Evolutionary conservation across 305 asterid species (phyloP).

Genomic region (Fraxinus sp.): DNA sequence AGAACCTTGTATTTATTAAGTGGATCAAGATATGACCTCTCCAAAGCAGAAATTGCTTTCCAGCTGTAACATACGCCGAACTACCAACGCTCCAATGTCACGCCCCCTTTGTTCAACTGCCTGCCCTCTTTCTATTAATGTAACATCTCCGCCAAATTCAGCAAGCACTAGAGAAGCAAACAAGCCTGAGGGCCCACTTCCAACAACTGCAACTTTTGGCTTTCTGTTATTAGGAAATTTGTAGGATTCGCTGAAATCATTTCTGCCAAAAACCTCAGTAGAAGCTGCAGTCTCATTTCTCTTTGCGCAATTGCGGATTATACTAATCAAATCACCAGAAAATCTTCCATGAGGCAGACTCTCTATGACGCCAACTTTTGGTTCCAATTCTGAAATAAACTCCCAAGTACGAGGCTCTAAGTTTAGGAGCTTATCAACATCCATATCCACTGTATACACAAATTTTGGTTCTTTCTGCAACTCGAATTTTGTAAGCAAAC

Average conservation of each 20-base stretch:
- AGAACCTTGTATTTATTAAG: slow-evolving; percentile 33
- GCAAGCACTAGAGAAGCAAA: slow-evolving; percentile 98
- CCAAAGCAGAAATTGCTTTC: slow-evolving; percentile 99
- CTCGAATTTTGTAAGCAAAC: slow-evolving; percentile 24
- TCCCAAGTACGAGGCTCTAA: slow-evolving; percentile 83
- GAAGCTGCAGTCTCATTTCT: slow-evolving; percentile 33
- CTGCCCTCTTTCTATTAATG: slow-evolving; percentile 90
- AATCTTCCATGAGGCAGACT: slow-evolving; percentile 42
- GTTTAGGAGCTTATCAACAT: slow-evolving; percentile 58
- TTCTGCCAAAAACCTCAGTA: slow-evolving; percentile 28
- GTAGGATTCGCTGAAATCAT: slow-evolving; percentile 29
- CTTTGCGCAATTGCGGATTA: slow-evolving; percentile 46
- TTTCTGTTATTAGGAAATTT: slow-evolving; percentile 34
- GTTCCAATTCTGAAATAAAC: slow-evolving; percentile 80
- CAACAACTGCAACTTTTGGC: slow-evolving; percentile 83
- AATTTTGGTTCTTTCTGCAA: slow-evolving; percentile 83
- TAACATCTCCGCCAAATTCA: slow-evolving; percentile 94
- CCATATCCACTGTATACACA: slow-evolving; percentile 58
- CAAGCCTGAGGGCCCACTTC: slow-evolving; percentile 96
- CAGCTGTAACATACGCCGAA: slow-evolving; percentile 65
- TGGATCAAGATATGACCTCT: slow-evolving; percentile 74
- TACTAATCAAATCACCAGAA: slow-evolving; percentile 59
- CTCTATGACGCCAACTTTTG: slow-evolving; percentile 71
- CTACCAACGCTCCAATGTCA: slow-evolving; percentile 94
- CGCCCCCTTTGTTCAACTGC: slow-evolving; percentile 96